Evolutionary conservation across 257 asterid species (phyloP), one percentile per base, ranked within the genome.

Genomic region (Solanum sejunctum): DNA sequence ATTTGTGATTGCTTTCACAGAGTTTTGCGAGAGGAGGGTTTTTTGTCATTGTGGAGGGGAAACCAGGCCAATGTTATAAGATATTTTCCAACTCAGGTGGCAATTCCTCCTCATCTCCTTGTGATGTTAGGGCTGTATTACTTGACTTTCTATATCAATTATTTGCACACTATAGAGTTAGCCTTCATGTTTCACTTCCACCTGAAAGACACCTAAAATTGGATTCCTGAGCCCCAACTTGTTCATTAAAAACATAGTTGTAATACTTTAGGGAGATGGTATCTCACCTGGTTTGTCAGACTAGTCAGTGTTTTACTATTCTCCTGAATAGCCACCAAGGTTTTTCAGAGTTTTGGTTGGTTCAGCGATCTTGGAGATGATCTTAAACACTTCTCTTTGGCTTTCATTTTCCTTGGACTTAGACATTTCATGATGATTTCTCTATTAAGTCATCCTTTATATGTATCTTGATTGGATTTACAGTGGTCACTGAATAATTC

Each of bases 51-150:
- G 83, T 97, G 99, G 99, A 93, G 98, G 91, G 99, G 98, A 83
- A 93, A 96, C 87, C 98, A 95, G 88, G 99, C 98, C 87, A 96
- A 96, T 88, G 90, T 95, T 86, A 93, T 96, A 75, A 92, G 99
- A 88, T 95, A 96, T 92, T 93, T 96, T 89, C 98, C 99, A 15
- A 96, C 98, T 80, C 98, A 96, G 98, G 98, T 93, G 84, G 47
- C 39, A 64, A 23, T 88, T 84, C 56, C 83, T 70, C 83, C 63
- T 83, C 70, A 70, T 56, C 49, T 64, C 81, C 82, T 63, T 54
- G 23, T 66, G 17, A 51, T 82, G 20, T 61, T 43, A 10, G 39
- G 9, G 23, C 36, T 41, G 45, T 72, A 43, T 43, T 43, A n/a
- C 56, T 43, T 72, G 56, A 43, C 36, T 72, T 45, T 45, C 57